Evolutionary conservation across 345 rosid genomes (phyloP).

Genomic region (Salix viminalis): DNA sequence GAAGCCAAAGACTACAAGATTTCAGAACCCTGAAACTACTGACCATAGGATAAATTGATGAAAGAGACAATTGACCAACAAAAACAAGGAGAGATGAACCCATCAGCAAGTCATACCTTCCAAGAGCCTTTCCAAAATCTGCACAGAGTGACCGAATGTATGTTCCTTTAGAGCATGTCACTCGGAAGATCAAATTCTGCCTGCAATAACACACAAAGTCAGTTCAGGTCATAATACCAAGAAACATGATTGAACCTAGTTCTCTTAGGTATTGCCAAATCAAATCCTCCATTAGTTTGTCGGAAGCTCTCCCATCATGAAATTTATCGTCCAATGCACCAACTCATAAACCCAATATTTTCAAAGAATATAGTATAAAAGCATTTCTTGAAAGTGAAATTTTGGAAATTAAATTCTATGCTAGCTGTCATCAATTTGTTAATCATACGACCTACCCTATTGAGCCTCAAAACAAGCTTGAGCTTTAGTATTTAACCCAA

Average conservation of each 20-base stretch:
- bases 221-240: background rate
- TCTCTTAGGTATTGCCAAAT: background rate
- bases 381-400: background rate
- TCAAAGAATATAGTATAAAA: background rate
- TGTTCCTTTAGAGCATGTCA: constrained; percentile 85
- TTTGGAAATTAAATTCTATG: background rate
- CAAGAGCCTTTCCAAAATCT: constrained; percentile 86
- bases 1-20: background rate
- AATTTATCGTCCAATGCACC: background rate
- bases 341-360: background rate
- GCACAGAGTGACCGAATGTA: constrained; percentile 93
- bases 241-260: background rate
- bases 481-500: background rate
- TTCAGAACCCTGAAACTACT: background rate
- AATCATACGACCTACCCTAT: too few relatives aligned
- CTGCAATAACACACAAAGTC: constrained; percentile 39
- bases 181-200: constrained; percentile 82
- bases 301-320: background rate
- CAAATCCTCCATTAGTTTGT: background rate
- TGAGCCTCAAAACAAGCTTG: too few relatives aligned
- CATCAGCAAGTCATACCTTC: constrained; percentile 46
- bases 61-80: background rate
- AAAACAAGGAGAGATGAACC: background rate
- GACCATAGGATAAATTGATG: background rate
- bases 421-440: background rate